Evolutionary conservation across 306 rosid species (phyloP).

Genomic region (Vigna trinervia): DNA sequence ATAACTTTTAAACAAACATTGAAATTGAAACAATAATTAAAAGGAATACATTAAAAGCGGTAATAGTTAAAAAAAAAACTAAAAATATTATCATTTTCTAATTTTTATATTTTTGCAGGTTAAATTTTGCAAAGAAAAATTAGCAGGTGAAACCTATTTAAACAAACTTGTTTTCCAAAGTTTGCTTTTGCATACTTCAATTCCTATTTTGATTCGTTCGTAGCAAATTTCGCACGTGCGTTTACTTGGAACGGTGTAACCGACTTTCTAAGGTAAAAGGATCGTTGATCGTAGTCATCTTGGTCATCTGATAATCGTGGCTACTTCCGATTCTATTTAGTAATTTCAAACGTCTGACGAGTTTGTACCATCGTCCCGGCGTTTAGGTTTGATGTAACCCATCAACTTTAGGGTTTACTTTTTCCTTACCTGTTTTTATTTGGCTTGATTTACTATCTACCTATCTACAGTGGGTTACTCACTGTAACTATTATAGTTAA

Average conservation of each 20-base stretch:
- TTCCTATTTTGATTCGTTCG: constrained; percentile 40
- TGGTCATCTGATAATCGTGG: constrained; percentile 28
- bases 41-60: too few species aligned
- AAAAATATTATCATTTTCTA: too few species aligned
- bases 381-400: constrained; percentile 42
- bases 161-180: neutral
- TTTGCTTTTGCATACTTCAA: neutral
- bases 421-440: constrained; percentile 7
- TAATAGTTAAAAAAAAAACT: too few species aligned
- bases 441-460: constrained; percentile 32
- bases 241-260: constrained; percentile 40
- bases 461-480: constrained; percentile 11
- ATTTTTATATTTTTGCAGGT: too few species aligned
- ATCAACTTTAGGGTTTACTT: constrained; percentile 45
- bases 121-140: too few species aligned
- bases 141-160: too few species aligned
- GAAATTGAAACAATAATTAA: too few species aligned
- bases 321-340: neutral
- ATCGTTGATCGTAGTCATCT: constrained; percentile 45
- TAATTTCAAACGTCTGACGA: constrained; percentile 8
- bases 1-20: too few species aligned
- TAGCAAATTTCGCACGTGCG: constrained; percentile 55
- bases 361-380: constrained; percentile 23
- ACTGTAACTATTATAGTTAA: constrained; percentile 15
- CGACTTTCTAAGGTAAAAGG: constrained; percentile 44